These are phyloP conservation scores for Lasiodiplodia sp. DNA, from an alignment of 2,329 filamentous ascomycete species.

Conservation along the genomic window DNA sequence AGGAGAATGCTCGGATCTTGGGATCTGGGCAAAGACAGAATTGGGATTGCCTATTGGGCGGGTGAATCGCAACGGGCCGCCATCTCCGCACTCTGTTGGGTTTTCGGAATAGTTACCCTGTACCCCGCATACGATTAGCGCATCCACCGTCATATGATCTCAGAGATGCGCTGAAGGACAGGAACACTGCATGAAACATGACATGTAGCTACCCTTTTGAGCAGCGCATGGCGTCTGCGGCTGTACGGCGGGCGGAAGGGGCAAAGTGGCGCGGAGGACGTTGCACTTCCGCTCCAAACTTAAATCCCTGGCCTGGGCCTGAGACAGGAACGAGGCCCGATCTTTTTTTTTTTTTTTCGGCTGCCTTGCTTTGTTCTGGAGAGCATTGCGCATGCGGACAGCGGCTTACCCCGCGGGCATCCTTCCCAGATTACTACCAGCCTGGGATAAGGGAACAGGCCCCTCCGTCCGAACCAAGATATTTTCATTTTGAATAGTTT, in stretches of 20 bases:
- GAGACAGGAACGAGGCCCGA: no score
- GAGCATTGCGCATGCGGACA: neutral
- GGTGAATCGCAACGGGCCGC: slow-evolving; percentile 22
- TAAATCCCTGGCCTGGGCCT: neutral
- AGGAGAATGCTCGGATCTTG: slow-evolving; percentile 5
- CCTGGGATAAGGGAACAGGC: neutral
- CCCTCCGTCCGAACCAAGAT: neutral
- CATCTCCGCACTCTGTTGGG: neutral
- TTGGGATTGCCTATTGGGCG: slow-evolving; percentile 4
- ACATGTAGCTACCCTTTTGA: slow-evolving; percentile 9
- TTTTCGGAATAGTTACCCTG: slow-evolving; percentile 17
- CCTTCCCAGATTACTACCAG: no score
- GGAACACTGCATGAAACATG: neutral
- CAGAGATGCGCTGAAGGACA: neutral
- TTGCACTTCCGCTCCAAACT: neutral
- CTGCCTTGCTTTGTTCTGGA: neutral
- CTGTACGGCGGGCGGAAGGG: neutral
- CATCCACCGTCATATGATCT: slow-evolving; percentile 18
- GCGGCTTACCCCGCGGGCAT: neutral
- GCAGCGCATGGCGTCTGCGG: slow-evolving; percentile 15
- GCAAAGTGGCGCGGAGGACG: neutral
- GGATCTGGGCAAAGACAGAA: slow-evolving; percentile 6
- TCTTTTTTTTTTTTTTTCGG: neutral
- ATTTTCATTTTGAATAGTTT: neutral
- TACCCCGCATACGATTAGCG: slow-evolving; percentile 14